A percentile compares a stretch with the other conserved stretches of the same genome.
phyloP scores from a whole-genome alignment of 1,284 basidiomycete genomes.

The Stygiomarasmius scandens region DNA sequence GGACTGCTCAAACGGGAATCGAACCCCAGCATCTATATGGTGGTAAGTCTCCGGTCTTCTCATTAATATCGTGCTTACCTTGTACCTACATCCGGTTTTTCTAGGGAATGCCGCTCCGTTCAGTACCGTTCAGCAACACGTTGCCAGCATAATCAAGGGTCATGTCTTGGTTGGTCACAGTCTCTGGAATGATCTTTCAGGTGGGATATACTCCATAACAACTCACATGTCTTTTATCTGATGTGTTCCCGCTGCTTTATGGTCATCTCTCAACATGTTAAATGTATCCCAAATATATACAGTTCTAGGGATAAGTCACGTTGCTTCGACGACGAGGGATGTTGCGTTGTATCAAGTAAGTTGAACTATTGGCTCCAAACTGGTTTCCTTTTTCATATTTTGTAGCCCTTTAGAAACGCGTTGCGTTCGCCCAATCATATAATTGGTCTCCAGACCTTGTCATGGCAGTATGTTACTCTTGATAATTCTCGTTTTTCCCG shows the following conservation, averaged over 20 bases:
- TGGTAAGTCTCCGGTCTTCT: constrained; percentile 35
- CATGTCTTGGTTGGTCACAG: constrained; percentile 75
- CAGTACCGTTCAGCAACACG: constrained; percentile 59
- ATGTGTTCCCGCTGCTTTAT: constrained; percentile 7
- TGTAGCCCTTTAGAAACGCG: constrained; percentile 68
- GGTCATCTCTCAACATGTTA: too few relatives aligned
- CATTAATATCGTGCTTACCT: constrained; percentile 6
- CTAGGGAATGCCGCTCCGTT: constrained; percentile 59
- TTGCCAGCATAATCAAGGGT: constrained; percentile 63
- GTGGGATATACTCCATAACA: too few relatives aligned
- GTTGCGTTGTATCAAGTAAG: constrained; percentile 71
- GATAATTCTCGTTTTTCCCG: too few relatives aligned
- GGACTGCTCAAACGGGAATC: constrained; percentile 73
- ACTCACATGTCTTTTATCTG: too few relatives aligned
- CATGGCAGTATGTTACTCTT: too few relatives aligned
- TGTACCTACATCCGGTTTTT: too few relatives aligned
- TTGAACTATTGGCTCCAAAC: constrained; percentile 11
- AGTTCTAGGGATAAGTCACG: constrained; percentile 83
- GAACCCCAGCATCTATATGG: constrained; percentile 53
- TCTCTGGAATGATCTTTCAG: constrained; percentile 78
- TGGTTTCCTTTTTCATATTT: constrained; percentile 8
- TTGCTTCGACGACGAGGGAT: constrained; percentile 78
- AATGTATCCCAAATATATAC: constrained; percentile 17
- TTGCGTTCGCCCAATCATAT: constrained; percentile 65
- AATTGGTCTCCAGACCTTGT: constrained; percentile 73